Conservation (phyloP, 2,329 filamentous ascomycete genomes). For the Chaetomium strumarium region DNA sequence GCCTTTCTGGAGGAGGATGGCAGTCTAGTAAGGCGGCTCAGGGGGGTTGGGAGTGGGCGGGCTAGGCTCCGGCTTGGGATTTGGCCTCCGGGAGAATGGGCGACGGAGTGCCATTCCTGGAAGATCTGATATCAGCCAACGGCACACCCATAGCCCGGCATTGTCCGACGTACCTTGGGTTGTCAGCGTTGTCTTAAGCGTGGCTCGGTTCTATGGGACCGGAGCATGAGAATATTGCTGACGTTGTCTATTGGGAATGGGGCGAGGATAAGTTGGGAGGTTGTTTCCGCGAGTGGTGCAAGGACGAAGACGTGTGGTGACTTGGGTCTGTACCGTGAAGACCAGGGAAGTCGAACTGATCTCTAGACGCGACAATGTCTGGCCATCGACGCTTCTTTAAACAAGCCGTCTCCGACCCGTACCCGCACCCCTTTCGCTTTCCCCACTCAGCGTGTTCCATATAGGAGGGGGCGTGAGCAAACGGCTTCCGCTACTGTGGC, state of each 20-base stretch:
- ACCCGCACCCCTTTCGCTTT: not conserved
- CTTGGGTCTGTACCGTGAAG: not conserved
- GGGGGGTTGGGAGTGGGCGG: conserved; percentile 25
- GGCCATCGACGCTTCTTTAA: conserved; percentile 6
- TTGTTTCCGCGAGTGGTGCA: not conserved
- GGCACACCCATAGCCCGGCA: not conserved
- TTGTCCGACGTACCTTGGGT: not conserved
- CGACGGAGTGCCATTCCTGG: conserved; percentile 11
- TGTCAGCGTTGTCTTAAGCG: not conserved
- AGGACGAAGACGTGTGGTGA: not conserved
- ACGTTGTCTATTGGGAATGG: not conserved
- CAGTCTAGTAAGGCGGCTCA: conserved; percentile 14
- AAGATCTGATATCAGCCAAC: not conserved
- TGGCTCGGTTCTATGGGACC: not conserved
- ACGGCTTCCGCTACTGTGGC: not conserved
- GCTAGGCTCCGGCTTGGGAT: conserved; percentile 20
- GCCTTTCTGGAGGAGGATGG: not conserved
- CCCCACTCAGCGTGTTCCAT: not conserved
- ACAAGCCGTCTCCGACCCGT: not conserved
- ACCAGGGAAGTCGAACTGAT: not conserved
- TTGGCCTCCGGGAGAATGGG: conserved; percentile 15
- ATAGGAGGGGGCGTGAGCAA: not conserved
- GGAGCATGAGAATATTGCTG: not conserved
- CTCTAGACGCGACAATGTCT: not conserved
- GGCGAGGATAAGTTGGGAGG: not conserved